These are phyloP conservation scores for Colletotrichum incanum DNA, from an alignment of 2,329 filamentous ascomycete species.

Conservation along the genomic window DNA sequence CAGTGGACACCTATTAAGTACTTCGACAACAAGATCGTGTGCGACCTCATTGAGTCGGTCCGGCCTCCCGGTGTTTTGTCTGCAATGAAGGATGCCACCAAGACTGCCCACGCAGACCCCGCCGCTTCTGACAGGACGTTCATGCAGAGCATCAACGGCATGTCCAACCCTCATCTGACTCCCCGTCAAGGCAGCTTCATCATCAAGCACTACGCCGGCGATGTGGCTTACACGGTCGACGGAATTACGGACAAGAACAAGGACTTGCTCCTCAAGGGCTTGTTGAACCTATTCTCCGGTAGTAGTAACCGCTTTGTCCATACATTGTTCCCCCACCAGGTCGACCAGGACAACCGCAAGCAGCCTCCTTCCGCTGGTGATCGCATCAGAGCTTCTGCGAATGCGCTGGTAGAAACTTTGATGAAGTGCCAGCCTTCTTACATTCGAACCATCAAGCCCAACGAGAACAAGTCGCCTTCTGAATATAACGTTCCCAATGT, in stretches of 20 bases:
- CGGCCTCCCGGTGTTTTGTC: slow-evolving; percentile 94
- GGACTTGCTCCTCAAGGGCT: slow-evolving; percentile 94
- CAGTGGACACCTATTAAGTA: slow-evolving; percentile 99
- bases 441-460: slow-evolving; percentile 98
- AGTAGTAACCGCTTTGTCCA: slow-evolving; percentile 92
- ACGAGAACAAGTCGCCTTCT: slow-evolving; percentile 96
- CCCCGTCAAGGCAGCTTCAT: slow-evolving; percentile 96
- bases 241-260: slow-evolving; percentile 99
- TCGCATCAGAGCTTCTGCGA: slow-evolving; percentile 95
- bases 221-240: slow-evolving; percentile 93
- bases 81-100: slow-evolving; percentile 96
- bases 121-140: slow-evolving; percentile 96
- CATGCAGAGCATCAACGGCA: slow-evolving; percentile 91
- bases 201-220: slow-evolving; percentile 98
- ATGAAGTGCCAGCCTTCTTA: slow-evolving; percentile 99
- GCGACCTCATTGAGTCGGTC: slow-evolving; percentile 94
- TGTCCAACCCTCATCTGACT: slow-evolving; percentile 92
- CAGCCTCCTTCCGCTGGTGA: slow-evolving; percentile 95
- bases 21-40: slow-evolving; percentile 99
- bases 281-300: slow-evolving; percentile 87
- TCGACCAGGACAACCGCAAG: slow-evolving; percentile 96
- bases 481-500: slow-evolving; percentile 96
- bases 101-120: slow-evolving; percentile 97
- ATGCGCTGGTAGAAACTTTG: slow-evolving; percentile 92
- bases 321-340: slow-evolving; percentile 89